A percentile compares a stretch with the other conserved stretches of the same genome.
phyloP scores from a whole-genome alignment of 371 early-diverging fungal genomes.

The Mucor lusitanicus region DNA sequence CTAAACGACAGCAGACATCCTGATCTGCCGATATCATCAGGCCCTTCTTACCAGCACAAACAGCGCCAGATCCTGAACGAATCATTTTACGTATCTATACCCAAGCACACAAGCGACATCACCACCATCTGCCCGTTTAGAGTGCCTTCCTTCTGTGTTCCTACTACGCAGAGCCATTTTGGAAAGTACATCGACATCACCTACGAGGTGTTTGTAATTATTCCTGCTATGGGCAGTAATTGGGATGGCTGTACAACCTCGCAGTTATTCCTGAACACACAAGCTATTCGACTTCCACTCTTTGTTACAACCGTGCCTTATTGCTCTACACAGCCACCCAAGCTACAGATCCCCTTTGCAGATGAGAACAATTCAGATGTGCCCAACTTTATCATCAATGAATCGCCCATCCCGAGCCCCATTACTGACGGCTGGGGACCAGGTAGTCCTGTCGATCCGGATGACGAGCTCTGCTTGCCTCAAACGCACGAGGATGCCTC shows the following conservation, averaged over 20 bases:
- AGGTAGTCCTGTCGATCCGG: constrained; percentile 26
- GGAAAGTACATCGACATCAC: constrained; percentile 31
- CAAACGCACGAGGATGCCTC: constrained; percentile 18
- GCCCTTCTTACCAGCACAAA: constrained; percentile 25
- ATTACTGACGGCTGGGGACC: constrained; percentile 20
- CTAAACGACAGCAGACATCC: constrained; percentile 7
- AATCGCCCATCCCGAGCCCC: constrained; percentile 38
- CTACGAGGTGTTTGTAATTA: constrained; percentile 36
- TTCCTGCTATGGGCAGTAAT: constrained; percentile 26
- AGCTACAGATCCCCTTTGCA: constrained; percentile 31
- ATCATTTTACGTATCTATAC: constrained; percentile 31
- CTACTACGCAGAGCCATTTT: constrained; percentile 36
- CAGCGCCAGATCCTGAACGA: constrained; percentile 34
- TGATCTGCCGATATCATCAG: constrained; percentile 8
- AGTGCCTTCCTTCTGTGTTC: constrained; percentile 37
- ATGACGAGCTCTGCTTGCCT: neutral
- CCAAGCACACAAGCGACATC: constrained; percentile 23
- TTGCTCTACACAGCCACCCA: constrained; percentile 20
- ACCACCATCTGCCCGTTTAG: constrained; percentile 35
- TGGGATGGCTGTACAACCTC: neutral
- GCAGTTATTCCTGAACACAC: constrained; percentile 8
- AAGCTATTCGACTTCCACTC: constrained; percentile 29
- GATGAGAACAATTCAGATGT: constrained; percentile 10
- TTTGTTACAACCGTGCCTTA: constrained; percentile 39
- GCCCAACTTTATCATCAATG: constrained; percentile 35